Evolutionary conservation across 495 filamentous ascomycete genomes (phyloP).

Genomic region (Tetracladium setigerum): DNA sequence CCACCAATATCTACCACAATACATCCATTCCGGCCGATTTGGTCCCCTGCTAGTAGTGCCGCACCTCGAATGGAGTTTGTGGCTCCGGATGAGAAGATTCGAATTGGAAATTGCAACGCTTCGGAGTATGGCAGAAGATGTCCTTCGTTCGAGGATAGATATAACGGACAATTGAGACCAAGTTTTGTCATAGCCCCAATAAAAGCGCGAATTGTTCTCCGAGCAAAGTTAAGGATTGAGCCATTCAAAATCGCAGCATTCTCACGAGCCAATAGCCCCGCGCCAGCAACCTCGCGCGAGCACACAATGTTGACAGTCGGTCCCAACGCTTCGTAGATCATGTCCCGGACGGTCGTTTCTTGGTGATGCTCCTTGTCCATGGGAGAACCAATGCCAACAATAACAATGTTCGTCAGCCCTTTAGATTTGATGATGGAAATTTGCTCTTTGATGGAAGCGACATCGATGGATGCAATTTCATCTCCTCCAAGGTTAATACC

Average conservation of each 20-base stretch:
- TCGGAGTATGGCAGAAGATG: slow-evolving; percentile 33
- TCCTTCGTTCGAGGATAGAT: slow-evolving; percentile 46
- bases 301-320: slow-evolving; percentile 20
- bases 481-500: slow-evolving; percentile 32
- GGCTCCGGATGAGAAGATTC: slow-evolving; percentile 41
- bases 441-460: slow-evolving; percentile 20
- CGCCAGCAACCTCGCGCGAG: slow-evolving; percentile 36
- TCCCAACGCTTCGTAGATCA: neutral
- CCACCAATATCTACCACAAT: slow-evolving; percentile 46
- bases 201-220: slow-evolving; percentile 35
- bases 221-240: slow-evolving; percentile 34
- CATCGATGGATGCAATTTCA: slow-evolving; percentile 23
- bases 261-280: slow-evolving; percentile 41
- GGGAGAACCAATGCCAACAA: slow-evolving; percentile 31
- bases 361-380: slow-evolving; percentile 20
- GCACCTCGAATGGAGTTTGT: slow-evolving; percentile 47
- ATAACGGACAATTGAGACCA: slow-evolving; percentile 34
- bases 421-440: slow-evolving; percentile 22
- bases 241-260: slow-evolving; percentile 47
- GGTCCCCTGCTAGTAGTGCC: slow-evolving; percentile 28
- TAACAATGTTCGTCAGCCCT: slow-evolving; percentile 25
- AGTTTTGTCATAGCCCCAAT: slow-evolving; percentile 32
- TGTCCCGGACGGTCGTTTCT: slow-evolving; percentile 10
- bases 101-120: slow-evolving; percentile 38
- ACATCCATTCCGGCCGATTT: slow-evolving; percentile 19